Conservation (phyloP, 2,329 filamentous ascomycete species). For the Aciculosporium take region DNA sequence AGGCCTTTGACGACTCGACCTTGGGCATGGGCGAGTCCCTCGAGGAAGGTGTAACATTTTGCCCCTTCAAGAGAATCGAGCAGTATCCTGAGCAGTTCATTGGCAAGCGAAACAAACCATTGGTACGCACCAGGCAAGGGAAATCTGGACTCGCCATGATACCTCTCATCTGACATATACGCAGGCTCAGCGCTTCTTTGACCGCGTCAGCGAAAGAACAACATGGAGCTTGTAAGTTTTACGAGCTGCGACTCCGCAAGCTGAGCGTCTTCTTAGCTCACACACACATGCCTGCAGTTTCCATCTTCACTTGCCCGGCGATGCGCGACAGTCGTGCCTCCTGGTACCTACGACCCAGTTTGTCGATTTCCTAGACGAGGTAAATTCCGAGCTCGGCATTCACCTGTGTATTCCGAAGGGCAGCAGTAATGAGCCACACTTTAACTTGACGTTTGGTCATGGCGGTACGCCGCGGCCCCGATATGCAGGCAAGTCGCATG, state of each 20-base stretch:
- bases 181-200: constrained; percentile 38
- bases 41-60: constrained; percentile 23
- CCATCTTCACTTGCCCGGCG: constrained; percentile 44
- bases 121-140: constrained; percentile 16
- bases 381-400: constrained; percentile 45
- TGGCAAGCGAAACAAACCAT: constrained; percentile 35
- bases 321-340: constrained; percentile 39
- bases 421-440: constrained; percentile 33
- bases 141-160: too few relatives aligned
- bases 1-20: constrained; percentile 10
- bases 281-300: constrained; percentile 34
- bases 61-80: constrained; percentile 37
- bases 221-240: constrained; percentile 61
- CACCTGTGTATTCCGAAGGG: constrained; percentile 43
- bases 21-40: constrained; percentile 14
- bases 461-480: constrained; percentile 49
- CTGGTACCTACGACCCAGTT: constrained; percentile 57
- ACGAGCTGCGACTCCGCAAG: background rate
- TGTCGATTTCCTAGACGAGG: constrained; percentile 43
- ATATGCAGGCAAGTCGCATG: constrained; percentile 34
- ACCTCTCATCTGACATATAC: background rate
- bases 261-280: background rate
- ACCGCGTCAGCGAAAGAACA: constrained; percentile 41
- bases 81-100: constrained; percentile 48
- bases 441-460: constrained; percentile 47